phyloP scores from a whole-genome alignment of 2,329 filamentous ascomycete genomes.

The Hypoxylon sp. region DNA sequence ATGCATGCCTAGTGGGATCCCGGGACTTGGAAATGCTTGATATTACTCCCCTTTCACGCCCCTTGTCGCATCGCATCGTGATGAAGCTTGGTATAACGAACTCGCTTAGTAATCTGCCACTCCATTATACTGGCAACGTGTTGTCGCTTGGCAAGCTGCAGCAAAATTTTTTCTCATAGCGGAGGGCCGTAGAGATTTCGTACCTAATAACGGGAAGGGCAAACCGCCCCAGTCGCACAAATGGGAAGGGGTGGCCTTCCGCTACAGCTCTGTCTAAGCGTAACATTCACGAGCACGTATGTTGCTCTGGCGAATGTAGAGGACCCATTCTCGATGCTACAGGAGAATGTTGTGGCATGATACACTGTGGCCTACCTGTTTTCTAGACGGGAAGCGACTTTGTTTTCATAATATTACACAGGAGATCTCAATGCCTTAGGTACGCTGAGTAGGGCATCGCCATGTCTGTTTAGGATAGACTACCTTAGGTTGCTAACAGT shows the following conservation, averaged over 20 bases:
- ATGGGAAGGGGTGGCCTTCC: neutral
- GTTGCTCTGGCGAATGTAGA: neutral
- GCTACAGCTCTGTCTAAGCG: neutral
- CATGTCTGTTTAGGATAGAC: too few relatives aligned
- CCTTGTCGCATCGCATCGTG: neutral
- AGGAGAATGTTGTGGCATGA: constrained; percentile 10
- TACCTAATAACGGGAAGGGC: neutral
- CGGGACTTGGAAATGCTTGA: constrained; percentile 6
- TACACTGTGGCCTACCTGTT: constrained; percentile 2
- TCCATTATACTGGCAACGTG: constrained; percentile 3
- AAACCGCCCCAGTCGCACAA: neutral
- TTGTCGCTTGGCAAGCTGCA: neutral
- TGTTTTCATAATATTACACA: neutral
- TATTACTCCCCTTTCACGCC: constrained; percentile 13
- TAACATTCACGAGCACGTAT: neutral
- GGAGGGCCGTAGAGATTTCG: neutral
- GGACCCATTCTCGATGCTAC: neutral
- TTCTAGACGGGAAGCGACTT: neutral
- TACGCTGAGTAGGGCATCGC: too few relatives aligned
- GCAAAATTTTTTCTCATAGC: neutral
- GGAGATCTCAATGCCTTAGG: too few relatives aligned
- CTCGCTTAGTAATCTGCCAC: constrained; percentile 8
- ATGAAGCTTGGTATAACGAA: constrained; percentile 5
- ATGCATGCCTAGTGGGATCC: constrained; percentile 12
- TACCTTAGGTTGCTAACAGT: too few relatives aligned